Conservation (phyloP, 2,329 filamentous ascomycete species). For the Nigrograna mackinnonii region DNA sequence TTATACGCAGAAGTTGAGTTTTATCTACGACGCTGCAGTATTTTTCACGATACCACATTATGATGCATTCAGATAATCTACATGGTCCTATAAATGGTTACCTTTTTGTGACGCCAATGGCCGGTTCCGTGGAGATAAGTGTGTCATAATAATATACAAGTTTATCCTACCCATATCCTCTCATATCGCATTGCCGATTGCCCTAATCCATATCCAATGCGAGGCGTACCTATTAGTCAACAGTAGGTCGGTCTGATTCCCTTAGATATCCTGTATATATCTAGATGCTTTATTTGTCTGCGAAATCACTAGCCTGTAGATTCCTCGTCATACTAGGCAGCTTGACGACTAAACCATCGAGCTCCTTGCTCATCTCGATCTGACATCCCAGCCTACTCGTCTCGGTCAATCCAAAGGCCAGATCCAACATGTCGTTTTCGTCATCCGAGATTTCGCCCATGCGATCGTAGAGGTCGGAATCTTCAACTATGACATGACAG, state of each 20-base stretch:
- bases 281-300: constrained; percentile 37
- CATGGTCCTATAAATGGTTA: background rate
- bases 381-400: constrained; percentile 85
- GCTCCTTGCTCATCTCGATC: constrained; percentile 85
- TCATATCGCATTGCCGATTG: too few relatives aligned
- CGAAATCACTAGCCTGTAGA: constrained; percentile 91
- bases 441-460: constrained; percentile 61
- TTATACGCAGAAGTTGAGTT: constrained; percentile 6
- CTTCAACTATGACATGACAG: constrained; percentile 84
- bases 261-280: too few relatives aligned
- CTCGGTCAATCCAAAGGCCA: constrained; percentile 88
- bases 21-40: too few relatives aligned
- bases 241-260: too few relatives aligned
- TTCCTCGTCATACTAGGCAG: constrained; percentile 95
- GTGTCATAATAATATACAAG: too few relatives aligned
- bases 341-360: constrained; percentile 84
- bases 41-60: too few relatives aligned
- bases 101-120: constrained; percentile 7
- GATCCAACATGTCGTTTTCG: constrained; percentile 63
- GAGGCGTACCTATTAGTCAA: too few relatives aligned
- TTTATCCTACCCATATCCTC: too few relatives aligned
- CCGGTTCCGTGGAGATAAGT: constrained; percentile 17
- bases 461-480: constrained; percentile 76
- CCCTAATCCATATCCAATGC: too few relatives aligned
- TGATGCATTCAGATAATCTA: constrained; percentile 6